Percentiles rank a stretch among this genome's conserved stretches.
Evolutionary conservation across 352 stramenopile genomes (phyloP).

Genomic region (Globisporangium perplexum): DNA sequence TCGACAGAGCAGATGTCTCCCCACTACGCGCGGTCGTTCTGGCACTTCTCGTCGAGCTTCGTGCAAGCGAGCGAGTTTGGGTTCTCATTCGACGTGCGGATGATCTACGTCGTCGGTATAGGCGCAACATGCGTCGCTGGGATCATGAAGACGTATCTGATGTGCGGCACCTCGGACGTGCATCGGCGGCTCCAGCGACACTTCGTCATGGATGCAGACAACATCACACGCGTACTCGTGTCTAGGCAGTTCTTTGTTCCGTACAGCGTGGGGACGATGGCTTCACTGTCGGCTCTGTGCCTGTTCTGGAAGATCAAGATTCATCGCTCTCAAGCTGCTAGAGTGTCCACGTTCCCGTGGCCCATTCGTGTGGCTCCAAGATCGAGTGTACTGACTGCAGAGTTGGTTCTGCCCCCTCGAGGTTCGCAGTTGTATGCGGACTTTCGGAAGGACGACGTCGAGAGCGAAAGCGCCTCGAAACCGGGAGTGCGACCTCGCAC

Average conservation of each 20-base stretch:
- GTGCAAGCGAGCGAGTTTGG: constrained; percentile 4
- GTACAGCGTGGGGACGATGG: constrained; percentile 11
- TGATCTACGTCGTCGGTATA: not conserved
- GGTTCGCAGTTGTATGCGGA: not conserved
- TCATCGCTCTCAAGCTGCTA: not conserved
- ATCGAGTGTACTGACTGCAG: not conserved
- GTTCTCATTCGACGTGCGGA: constrained; percentile 1
- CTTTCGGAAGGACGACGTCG: not conserved
- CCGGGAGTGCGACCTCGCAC: not conserved
- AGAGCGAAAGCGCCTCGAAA: not conserved
- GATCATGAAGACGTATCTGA: not conserved
- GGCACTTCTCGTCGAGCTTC: not conserved
- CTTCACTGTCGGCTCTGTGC: constrained; percentile 8
- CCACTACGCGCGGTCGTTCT: not conserved
- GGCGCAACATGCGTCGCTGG: not conserved
- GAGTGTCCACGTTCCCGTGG: not conserved
- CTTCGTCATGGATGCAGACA: not conserved
- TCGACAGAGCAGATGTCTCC: not conserved
- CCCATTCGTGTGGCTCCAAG: not conserved
- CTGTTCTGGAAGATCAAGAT: constrained; percentile 13
- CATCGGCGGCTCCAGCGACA: not conserved
- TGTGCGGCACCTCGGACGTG: not conserved
- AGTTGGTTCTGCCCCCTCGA: not conserved
- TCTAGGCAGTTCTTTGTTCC: constrained; percentile 12
- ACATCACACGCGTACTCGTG: not conserved